These are phyloP conservation scores for Alloascoidea africana DNA, from an alignment of 805 yeast genomes.

Conservation along the genomic window DNA sequence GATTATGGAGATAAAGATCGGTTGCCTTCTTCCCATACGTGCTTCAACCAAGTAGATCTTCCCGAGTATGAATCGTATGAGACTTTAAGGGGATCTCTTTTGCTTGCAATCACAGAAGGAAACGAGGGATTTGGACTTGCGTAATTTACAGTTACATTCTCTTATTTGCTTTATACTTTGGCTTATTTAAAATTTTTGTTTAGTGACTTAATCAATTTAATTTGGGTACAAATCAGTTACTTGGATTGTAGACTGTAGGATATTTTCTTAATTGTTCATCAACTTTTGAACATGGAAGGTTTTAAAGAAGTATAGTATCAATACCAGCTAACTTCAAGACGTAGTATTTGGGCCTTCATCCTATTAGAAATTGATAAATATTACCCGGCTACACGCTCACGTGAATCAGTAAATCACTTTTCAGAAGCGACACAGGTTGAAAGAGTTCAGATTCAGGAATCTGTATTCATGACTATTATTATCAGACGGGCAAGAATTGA, in stretches of 20 bases:
- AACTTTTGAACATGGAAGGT: too few species aligned
- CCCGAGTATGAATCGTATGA: constrained; percentile 91
- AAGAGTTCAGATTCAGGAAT: too few species aligned
- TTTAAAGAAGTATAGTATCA: too few species aligned
- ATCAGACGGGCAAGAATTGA: constrained; percentile 77
- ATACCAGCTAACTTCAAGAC: too few species aligned
- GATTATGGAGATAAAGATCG: constrained; percentile 79
- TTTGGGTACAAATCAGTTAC: background rate
- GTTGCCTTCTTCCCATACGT: constrained; percentile 90
- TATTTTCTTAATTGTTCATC: too few species aligned
- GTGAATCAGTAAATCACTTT: too few species aligned
- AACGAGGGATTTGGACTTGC: constrained; percentile 94
- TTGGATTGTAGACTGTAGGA: too few species aligned
- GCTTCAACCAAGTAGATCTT: constrained; percentile 87
- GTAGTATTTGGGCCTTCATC: too few species aligned
- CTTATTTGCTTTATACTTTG: constrained; percentile 1
- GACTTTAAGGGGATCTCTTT: constrained; percentile 61
- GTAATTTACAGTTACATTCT: constrained; percentile 10
- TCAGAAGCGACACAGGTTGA: too few species aligned
- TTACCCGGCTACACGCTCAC: too few species aligned
- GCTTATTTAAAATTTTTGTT: background rate
- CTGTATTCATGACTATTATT: constrained; percentile 38
- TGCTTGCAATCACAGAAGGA: constrained; percentile 86
- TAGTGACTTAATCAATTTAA: background rate
- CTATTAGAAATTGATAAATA: too few species aligned